phyloP scores from a whole-genome alignment of 164 flowering plant species.

The Stephania yunnanensis region DNA sequence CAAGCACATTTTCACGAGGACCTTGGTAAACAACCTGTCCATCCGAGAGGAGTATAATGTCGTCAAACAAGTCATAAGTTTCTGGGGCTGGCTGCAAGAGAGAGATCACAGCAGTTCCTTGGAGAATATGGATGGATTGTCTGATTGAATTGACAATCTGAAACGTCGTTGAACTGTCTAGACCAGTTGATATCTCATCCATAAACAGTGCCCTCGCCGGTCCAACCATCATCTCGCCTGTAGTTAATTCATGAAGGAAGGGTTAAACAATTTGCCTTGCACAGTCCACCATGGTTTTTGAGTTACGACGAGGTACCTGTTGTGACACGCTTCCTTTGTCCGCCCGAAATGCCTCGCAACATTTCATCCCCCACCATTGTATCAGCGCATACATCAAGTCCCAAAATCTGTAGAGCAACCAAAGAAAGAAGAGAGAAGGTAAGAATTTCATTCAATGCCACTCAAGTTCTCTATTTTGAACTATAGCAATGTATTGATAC shows the following conservation, averaged over 20 bases:
- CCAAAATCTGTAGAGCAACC: slow-evolving; percentile 29
- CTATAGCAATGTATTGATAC: slow-evolving; percentile 17
- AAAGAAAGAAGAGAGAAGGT: background rate
- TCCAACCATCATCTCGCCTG: slow-evolving; percentile 85
- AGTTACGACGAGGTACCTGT: slow-evolving; percentile 23
- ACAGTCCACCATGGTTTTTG: background rate
- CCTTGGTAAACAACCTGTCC: slow-evolving; percentile 62
- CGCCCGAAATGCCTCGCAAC: slow-evolving; percentile 50
- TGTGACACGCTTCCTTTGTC: slow-evolving; percentile 43
- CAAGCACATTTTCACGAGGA: slow-evolving; percentile 9
- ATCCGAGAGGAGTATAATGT: slow-evolving; percentile 66
- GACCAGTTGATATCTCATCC: slow-evolving; percentile 89
- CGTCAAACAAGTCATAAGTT: slow-evolving; percentile 70
- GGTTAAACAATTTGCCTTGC: background rate
- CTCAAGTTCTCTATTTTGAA: background rate
- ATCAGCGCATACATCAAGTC: slow-evolving; percentile 46
- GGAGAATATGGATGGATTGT: slow-evolving; percentile 50
- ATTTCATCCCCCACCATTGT: slow-evolving; percentile 45
- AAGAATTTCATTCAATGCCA: background rate
- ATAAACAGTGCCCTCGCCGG: slow-evolving; percentile 68
- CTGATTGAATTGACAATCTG: slow-evolving; percentile 57
- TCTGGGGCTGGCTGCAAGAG: slow-evolving; percentile 90
- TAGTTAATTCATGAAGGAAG: background rate
- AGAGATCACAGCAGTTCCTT: slow-evolving; percentile 63
- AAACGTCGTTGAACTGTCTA: slow-evolving; percentile 80